These are phyloP conservation scores for Gynandropsis gynandra DNA, from an alignment of 345 rosid species.

Conservation along the genomic window DNA sequence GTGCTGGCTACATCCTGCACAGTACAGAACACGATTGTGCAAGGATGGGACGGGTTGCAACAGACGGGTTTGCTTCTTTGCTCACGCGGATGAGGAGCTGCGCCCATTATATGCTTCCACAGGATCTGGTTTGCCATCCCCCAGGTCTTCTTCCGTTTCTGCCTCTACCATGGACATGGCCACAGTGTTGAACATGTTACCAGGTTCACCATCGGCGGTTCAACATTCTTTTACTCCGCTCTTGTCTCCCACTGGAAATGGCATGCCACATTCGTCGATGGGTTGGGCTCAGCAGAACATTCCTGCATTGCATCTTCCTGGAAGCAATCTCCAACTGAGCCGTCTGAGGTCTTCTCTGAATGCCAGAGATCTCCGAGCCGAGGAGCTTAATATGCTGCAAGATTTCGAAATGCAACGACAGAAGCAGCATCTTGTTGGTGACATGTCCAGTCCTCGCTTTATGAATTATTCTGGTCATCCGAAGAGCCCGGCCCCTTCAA, in stretches of 20 bases:
- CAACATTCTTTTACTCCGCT: conserved; percentile 66
- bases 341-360: conserved; percentile 81
- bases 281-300: conserved; percentile 87
- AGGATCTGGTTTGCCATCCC: conserved; percentile 84
- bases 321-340: conserved; percentile 73
- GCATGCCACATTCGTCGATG: conserved; percentile 48
- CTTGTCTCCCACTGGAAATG: conserved; percentile 80
- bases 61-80: conserved; percentile 92
- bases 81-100: conserved; percentile 74
- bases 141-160: conserved; percentile 40
- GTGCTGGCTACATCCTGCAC: conserved; percentile 91
- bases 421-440: conserved; percentile 53
- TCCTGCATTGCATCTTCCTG: conserved; percentile 75
- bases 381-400: conserved; percentile 45
- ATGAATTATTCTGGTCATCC: conserved; percentile 54
- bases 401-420: conserved; percentile 63
- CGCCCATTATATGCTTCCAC: conserved; percentile 81
- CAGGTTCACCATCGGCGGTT: conserved; percentile 81
- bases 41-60: conserved; percentile 82
- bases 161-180: conserved; percentile 80
- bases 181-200: conserved; percentile 63
- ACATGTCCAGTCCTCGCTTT: conserved; percentile 45
- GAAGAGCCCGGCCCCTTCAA: conserved; percentile 60
- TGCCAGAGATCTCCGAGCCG: conserved; percentile 67
- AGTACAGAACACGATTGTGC: conserved; percentile 83